Conservation (phyloP, 108 stramenopile species). For the Cyclotella sp. region DNA sequence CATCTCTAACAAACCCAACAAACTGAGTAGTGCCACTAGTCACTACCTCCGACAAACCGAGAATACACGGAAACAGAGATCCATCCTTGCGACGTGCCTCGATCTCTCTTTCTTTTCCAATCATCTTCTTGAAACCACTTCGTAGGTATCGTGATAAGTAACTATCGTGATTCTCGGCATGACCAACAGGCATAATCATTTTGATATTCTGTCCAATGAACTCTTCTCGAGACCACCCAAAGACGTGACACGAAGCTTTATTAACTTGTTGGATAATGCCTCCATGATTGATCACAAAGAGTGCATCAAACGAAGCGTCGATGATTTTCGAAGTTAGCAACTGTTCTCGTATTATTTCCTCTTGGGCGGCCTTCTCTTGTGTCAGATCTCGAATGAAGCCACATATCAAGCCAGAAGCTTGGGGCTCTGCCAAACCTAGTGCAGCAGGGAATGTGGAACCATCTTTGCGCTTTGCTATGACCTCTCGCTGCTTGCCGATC, state of each 20-base stretch:
- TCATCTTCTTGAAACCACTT: constrained; percentile 42
- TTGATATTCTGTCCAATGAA: too few relatives aligned
- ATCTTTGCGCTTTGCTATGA: constrained; percentile 40
- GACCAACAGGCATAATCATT: constrained; percentile 41
- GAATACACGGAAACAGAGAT: constrained; percentile 15
- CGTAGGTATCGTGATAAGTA: constrained; percentile 40
- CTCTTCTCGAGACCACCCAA: constrained; percentile 44
- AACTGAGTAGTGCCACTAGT: too few relatives aligned
- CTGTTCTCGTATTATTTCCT: constrained; percentile 24
- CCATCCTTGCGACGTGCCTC: constrained; percentile 37
- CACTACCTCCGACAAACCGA: constrained; percentile 22
- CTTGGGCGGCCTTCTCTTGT: constrained; percentile 29
- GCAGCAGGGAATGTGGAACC: too few relatives aligned
- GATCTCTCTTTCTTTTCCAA: constrained; percentile 34
- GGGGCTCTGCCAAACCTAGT: constrained; percentile 11
- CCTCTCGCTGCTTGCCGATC: constrained; percentile 43
- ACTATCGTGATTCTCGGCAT: constrained; percentile 36
- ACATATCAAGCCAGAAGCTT: constrained; percentile 28
- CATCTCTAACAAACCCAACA: too few relatives aligned
- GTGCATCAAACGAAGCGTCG: constrained; percentile 27
- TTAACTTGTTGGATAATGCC: constrained; percentile 37
- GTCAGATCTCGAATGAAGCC: constrained; percentile 51
- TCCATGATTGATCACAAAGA: constrained; percentile 9
- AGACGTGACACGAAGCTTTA: constrained; percentile 28
- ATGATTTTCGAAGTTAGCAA: too few relatives aligned